Evolutionary conservation across 2,329 filamentous ascomycete species (phyloP).

Genomic region (Ascomycota sp.): DNA sequence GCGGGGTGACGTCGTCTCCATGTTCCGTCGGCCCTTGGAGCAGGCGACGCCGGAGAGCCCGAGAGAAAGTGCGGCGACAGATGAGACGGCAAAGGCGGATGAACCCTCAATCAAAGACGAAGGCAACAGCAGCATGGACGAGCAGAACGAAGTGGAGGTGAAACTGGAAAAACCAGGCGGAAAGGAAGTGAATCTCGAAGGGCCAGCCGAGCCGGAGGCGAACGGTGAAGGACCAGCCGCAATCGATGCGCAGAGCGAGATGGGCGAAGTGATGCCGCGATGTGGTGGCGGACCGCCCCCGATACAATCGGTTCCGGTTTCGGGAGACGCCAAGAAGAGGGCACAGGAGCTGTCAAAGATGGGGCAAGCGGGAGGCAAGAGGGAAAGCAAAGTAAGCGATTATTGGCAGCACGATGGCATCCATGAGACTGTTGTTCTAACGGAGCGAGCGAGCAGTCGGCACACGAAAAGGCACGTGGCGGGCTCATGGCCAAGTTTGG

Average conservation of each 20-base stretch:
- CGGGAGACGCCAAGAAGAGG: constrained; percentile 19
- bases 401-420: not conserved
- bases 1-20: constrained; percentile 33
- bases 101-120: too few species aligned
- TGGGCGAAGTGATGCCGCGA: constrained; percentile 6
- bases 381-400: constrained; percentile 21
- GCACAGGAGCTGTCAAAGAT: constrained; percentile 16
- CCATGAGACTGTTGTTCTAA: constrained; percentile 9
- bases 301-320: constrained; percentile 16
- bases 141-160: too few species aligned
- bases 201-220: not conserved
- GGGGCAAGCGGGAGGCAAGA: constrained; percentile 15
- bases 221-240: too few species aligned
- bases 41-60: constrained; percentile 10
- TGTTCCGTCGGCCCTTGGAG: constrained; percentile 24
- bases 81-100: constrained; percentile 3
- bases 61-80: not conserved
- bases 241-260: not conserved
- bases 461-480: constrained; percentile 10
- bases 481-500: constrained; percentile 17
- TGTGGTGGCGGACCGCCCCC: constrained; percentile 13
- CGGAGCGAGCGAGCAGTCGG: constrained; percentile 9
- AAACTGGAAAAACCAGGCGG: too few species aligned
- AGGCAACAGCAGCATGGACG: not conserved
- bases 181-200: too few species aligned